Percentiles rank a stretch among this genome's conserved stretches.
These are phyloP conservation scores for Trichosporon sp. DNA, from an alignment of 1,284 basidiomycete species.

Conservation along the genomic window DNA sequence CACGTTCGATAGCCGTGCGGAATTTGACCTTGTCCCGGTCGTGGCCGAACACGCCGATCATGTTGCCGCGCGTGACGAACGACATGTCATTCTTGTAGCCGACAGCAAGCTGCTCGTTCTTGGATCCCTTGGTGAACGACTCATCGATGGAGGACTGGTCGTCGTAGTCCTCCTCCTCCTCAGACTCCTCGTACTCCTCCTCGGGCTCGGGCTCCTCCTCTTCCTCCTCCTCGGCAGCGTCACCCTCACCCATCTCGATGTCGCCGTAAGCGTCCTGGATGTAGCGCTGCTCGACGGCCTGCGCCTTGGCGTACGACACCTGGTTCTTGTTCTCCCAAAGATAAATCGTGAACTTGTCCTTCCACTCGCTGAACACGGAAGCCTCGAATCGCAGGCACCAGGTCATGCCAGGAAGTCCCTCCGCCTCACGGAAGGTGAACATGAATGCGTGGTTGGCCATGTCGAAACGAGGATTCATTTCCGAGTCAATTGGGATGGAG, in stretches of 20 bases:
- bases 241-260: slow-evolving; percentile 61
- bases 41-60: slow-evolving; percentile 95
- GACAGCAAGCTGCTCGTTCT: slow-evolving; percentile 87
- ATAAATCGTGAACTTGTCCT: slow-evolving; percentile 62
- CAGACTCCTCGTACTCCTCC: slow-evolving; percentile 37
- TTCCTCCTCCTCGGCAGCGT: slow-evolving; percentile 54
- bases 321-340: slow-evolving; percentile 80
- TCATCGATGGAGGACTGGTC: slow-evolving; percentile 54
- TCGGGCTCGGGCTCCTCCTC: slow-evolving; percentile 27
- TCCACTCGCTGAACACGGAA: slow-evolving; percentile 60
- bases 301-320: slow-evolving; percentile 70
- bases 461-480: slow-evolving; percentile 58
- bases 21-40: slow-evolving; percentile 77
- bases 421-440: slow-evolving; percentile 52
- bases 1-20: slow-evolving; percentile 78
- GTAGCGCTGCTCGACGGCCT: slow-evolving; percentile 62
- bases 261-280: slow-evolving; percentile 64
- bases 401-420: slow-evolving; percentile 59
- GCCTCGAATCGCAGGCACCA: slow-evolving; percentile 75
- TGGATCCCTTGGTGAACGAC: slow-evolving; percentile 51
- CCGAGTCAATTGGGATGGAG: slow-evolving; percentile 47
- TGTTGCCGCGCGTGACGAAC: slow-evolving; percentile 90
- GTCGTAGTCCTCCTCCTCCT: slow-evolving; percentile 61
- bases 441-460: slow-evolving; percentile 60
- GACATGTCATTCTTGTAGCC: slow-evolving; percentile 95